These are phyloP conservation scores for Albugo candida DNA, from an alignment of 352 stramenopile genomes.

Conservation along the genomic window DNA sequence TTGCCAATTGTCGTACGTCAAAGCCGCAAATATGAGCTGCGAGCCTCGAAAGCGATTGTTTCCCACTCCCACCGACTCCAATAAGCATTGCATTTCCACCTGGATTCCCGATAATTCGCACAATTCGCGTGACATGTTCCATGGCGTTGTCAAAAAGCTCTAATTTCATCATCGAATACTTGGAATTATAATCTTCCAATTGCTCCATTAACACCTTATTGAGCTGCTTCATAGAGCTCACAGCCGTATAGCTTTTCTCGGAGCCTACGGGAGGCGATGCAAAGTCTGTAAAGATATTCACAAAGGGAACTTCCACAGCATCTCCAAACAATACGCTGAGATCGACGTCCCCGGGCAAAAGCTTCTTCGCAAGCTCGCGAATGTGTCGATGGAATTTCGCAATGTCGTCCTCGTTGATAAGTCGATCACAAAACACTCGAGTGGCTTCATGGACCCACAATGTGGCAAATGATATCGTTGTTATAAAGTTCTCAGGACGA, in stretches of 20 bases:
- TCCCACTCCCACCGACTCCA: constrained; percentile 91
- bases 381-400: constrained; percentile 85
- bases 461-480: constrained; percentile 59
- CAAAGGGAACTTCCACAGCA: constrained; percentile 9
- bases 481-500: constrained; percentile 85
- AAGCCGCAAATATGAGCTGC: constrained; percentile 94
- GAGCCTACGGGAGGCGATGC: constrained; percentile 36
- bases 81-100: constrained; percentile 96
- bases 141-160: constrained; percentile 97
- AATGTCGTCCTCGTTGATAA: constrained; percentile 91
- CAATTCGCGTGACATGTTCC: constrained; percentile 92
- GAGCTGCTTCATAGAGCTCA: constrained; percentile 63
- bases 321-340: constrained; percentile 72
- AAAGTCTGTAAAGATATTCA: constrained; percentile 94
- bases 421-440: constrained; percentile 93
- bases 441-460: constrained; percentile 93
- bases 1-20: constrained; percentile 87
- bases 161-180: constrained; percentile 96
- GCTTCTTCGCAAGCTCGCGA: constrained; percentile 84
- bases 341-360: constrained; percentile 61
- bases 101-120: constrained; percentile 91
- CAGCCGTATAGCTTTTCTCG: constrained; percentile 52
- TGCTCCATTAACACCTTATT: constrained; percentile 86
- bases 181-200: constrained; percentile 92
- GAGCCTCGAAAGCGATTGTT: constrained; percentile 91